These are phyloP conservation scores for Apiospora sp. DNA, from an alignment of 2,329 filamentous ascomycete species.

Conservation along the genomic window DNA sequence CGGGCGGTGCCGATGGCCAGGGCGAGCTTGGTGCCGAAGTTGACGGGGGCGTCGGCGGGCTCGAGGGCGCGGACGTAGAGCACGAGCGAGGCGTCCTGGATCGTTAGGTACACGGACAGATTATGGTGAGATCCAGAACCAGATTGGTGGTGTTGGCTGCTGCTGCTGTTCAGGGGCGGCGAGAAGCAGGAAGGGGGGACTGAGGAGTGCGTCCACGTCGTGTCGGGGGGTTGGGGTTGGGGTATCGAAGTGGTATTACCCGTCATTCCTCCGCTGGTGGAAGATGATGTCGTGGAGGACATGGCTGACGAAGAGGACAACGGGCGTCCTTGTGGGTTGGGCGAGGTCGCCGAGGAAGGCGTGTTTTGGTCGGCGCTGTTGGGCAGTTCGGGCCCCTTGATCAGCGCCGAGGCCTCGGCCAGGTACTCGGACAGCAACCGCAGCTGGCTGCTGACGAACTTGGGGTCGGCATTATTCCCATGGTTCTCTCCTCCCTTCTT, in stretches of 20 bases:
- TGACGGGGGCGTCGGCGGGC: slow-evolving; percentile 67
- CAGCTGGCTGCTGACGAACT: slow-evolving; percentile 64
- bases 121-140: slow-evolving; percentile 45
- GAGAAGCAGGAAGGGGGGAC: slow-evolving; percentile 40
- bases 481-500: slow-evolving; percentile 45
- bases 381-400: slow-evolving; percentile 63
- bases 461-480: slow-evolving; percentile 56
- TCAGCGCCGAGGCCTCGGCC: slow-evolving; percentile 57
- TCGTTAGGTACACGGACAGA: slow-evolving; percentile 76
- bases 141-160: too few relatives aligned
- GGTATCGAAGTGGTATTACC: neutral
- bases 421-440: slow-evolving; percentile 63
- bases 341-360: slow-evolving; percentile 18
- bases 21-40: slow-evolving; percentile 71
- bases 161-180: slow-evolving; percentile 51
- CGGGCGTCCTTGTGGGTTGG: slow-evolving; percentile 25
- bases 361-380: slow-evolving; percentile 29
- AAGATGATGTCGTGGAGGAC: neutral
- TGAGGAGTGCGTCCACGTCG: slow-evolving; percentile 41
- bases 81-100: slow-evolving; percentile 75
- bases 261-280: slow-evolving; percentile 25
- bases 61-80: slow-evolving; percentile 76
- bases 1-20: slow-evolving; percentile 72
- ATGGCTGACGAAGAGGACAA: slow-evolving; percentile 25
- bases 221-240: slow-evolving; percentile 31